A percentile compares a stretch with the other conserved stretches of the same genome.
These are phyloP conservation scores for Thalassiosira exigua DNA, from an alignment of 352 stramenopile species.

Conservation along the genomic window DNA sequence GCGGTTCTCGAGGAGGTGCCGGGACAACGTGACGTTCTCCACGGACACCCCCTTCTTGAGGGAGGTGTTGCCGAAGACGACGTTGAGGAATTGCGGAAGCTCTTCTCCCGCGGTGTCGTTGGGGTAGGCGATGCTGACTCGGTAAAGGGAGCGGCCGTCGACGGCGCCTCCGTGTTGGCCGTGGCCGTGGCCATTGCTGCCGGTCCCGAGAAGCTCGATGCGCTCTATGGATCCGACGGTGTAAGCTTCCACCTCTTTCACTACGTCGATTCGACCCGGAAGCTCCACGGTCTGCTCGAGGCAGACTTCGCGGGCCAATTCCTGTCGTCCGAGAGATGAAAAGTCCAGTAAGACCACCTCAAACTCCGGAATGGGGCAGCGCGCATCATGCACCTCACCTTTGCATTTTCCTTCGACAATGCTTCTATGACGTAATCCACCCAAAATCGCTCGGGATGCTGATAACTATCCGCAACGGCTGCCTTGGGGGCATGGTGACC, in stretches of 20 bases:
- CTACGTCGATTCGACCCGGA: slow-evolving; percentile 18
- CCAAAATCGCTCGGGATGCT: slow-evolving; percentile 39
- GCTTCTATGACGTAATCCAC: slow-evolving; percentile 49
- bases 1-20: slow-evolving; percentile 26
- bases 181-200: neutral
- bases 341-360: neutral
- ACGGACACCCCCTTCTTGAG: slow-evolving; percentile 41
- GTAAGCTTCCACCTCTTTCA: slow-evolving; percentile 35
- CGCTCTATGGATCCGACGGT: slow-evolving; percentile 36
- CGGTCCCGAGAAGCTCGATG: slow-evolving; percentile 14
- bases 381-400: neutral
- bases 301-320: slow-evolving; percentile 36
- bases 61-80: slow-evolving; percentile 52
- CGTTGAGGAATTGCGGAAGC: slow-evolving; percentile 50
- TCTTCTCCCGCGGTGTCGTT: slow-evolving; percentile 40
- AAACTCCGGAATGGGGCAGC: neutral
- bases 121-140: slow-evolving; percentile 33
- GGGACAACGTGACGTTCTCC: slow-evolving; percentile 32
- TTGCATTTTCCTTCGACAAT: slow-evolving; percentile 19
- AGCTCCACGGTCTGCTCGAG: slow-evolving; percentile 50
- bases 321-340: neutral
- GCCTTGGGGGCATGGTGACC: neutral
- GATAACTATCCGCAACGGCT: neutral
- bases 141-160: slow-evolving; percentile 4
- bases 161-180: neutral